Base-by-base conservation (phyloP, 805 yeast genomes). In the Ogataea nitratoaversa region DNA sequence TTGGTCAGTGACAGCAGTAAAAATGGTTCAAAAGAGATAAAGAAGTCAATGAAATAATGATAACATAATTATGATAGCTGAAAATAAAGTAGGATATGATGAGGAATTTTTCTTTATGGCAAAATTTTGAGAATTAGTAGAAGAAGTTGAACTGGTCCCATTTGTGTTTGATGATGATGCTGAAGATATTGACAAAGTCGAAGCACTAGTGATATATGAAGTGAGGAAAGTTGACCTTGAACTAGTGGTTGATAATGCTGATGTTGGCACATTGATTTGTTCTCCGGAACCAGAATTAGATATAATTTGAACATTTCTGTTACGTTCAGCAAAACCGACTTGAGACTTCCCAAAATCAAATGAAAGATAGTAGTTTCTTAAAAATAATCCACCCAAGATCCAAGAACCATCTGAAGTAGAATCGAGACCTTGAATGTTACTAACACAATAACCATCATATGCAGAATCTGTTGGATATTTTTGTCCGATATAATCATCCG, bases 311-410 rank as follows among this genome's bases (percentile, higher is more conserved):
- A 66, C 56, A 41, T 62, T 48, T 1, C 44, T 32, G 43, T 66
- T 66, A 43, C 70, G 65, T 18, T 61, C 51, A n/a, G 80, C 84
- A 39, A 81, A 70, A 0, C 84, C 85, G 34, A 81, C 63, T 46
- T 54, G 50, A 34, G 59, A 63, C n/a, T 67, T 52, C 36, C 70
- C 76, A 41, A 75, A 63, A 49, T 81, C 82, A 48, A 78, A 81
- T 12, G 77, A 75, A 2, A 79, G 68, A 53, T 78, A 80, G 40
- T 70, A 78, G 24, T 67, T 65, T 42, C 71, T 71, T 48, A 81
- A 57, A 52, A 81, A 80, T 3, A 77, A 66, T n/a, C 77, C 80
- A 5, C 88, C 88, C 30, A 81, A 59, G 38, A 81, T 71, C 87
- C 87, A 81, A 1, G 70, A 56, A 14, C 63, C 63, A 38, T 65